Evolutionary conservation across 768 basidiomycete species (phyloP), one percentile per base, ranked within the genome.

Genomic region (Naganishia vishniacii): DNA sequence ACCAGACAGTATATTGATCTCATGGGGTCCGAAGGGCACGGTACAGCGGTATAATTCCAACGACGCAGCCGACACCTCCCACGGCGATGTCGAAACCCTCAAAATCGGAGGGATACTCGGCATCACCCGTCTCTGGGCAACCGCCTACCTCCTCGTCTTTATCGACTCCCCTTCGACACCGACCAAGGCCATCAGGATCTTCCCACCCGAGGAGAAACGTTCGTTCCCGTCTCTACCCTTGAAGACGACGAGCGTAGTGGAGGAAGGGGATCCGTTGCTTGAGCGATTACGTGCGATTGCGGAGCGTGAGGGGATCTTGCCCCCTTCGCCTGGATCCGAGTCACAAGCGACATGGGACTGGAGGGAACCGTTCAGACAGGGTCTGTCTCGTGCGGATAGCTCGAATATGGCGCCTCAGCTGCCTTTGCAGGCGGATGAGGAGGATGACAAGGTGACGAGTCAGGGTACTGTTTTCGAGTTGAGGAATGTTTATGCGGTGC

Each of bases 71-170:
- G 65, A 62, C 4, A 60, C 64, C 6, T 25, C 31, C 46, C 41
- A 60, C 28, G 18, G 16, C 8, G 45, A 42, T 12, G 8, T 37
- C 11, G 34, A 23, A 37, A 26, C 48, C n/a, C 44, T 76, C 18
- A 60, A 67, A 20, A 61, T 76, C n/a, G 75, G 73, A 9, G 73
- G 75, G 20, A 67, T 76, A 0, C 60, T 76, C 5, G 75, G 75
- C 7, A 61, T 74, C 3, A 71, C 71, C 0, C 29, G 71, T 40
- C 60, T 76, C 49, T 76, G 75, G 75, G 73, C 74, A 66, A 73
- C 72, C 7, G 66, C 74, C 0, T 76, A 76, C 46, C 64, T 76
- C 3, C 65, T 76, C 15, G 65, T 73, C 13, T 73, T 74, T 66
- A 61, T 74, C 26, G 65, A 70, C 6, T 58, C 67, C 23, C 47